Percentiles rank a stretch among this genome's conserved stretches.
Evolutionary conservation across 495 filamentous ascomycete genomes (phyloP).

Genomic region (Cryomyces minteri): DNA sequence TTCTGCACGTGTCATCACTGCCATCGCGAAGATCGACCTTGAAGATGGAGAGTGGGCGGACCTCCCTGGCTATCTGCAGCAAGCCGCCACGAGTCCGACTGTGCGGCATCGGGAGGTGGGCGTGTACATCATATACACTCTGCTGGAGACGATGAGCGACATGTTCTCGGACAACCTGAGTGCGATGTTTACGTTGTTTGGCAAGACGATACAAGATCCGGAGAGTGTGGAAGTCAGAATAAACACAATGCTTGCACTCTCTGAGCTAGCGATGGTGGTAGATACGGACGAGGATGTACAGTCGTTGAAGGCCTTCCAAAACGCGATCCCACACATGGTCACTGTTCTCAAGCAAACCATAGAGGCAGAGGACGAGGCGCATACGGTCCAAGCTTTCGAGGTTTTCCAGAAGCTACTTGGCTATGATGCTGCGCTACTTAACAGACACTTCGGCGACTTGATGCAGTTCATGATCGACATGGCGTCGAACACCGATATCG

Average conservation of each 20-base stretch:
- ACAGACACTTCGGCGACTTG: constrained; percentile 73
- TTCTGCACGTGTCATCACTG: constrained; percentile 69
- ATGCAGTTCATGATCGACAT: constrained; percentile 89
- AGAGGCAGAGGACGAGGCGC: constrained; percentile 62
- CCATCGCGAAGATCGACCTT: constrained; percentile 72
- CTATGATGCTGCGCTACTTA: constrained; percentile 70
- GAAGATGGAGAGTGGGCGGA: constrained; percentile 75
- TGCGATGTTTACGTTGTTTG: constrained; percentile 68
- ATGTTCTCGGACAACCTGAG: constrained; percentile 55
- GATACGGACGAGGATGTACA: constrained; percentile 67
- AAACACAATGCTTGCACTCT: constrained; percentile 87
- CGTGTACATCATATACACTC: constrained; percentile 80
- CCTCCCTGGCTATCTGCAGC: constrained; percentile 53
- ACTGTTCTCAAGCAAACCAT: constrained; percentile 70
- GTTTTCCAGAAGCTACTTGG: constrained; percentile 92
- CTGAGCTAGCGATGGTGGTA: constrained; percentile 71
- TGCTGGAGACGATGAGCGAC: constrained; percentile 70
- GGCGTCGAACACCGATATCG: constrained; percentile 48
- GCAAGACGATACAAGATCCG: constrained; percentile 71
- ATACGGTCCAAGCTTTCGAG: constrained; percentile 76
- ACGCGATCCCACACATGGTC: constrained; percentile 74
- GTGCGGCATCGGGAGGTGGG: constrained; percentile 74
- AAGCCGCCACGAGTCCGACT: constrained; percentile 49
- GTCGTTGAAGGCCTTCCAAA: constrained; percentile 52
- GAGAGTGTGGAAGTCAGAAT: constrained; percentile 82